phyloP scores from a whole-genome alignment of 169 alveolate species.

The Miamiensis avidus region DNA sequence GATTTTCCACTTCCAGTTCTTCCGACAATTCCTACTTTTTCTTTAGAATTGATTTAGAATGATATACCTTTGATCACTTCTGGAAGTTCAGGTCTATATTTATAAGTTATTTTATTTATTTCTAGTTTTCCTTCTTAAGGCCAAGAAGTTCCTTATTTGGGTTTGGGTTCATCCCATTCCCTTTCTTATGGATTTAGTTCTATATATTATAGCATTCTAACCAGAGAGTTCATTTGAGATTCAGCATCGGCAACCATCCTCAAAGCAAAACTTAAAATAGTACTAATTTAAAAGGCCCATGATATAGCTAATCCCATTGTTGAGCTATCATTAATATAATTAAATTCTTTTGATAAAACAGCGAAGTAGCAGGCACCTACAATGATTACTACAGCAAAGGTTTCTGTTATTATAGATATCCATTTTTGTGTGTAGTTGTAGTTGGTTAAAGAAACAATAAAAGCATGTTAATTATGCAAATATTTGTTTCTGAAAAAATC shows the following conservation, averaged over 20 bases:
- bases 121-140: constrained; percentile 34
- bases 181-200: constrained; percentile 41
- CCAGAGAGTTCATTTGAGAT: constrained; percentile 9
- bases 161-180: background rate
- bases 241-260: constrained; percentile 11
- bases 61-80: constrained; percentile 61
- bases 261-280: constrained; percentile 2
- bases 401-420: constrained; percentile 59
- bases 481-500: constrained; percentile 31
- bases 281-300: constrained; percentile 3
- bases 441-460: constrained; percentile 42
- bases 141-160: constrained; percentile 14
- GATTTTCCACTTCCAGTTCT: constrained; percentile 90
- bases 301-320: constrained; percentile 12
- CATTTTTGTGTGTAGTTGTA: constrained; percentile 52
- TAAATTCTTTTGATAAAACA: constrained; percentile 30
- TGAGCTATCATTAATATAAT: constrained; percentile 27
- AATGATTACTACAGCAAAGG: constrained; percentile 45
- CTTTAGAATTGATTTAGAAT: constrained; percentile 61
- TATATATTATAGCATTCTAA: constrained; percentile 22
- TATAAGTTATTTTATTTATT: constrained; percentile 43
- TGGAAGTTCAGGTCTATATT: constrained; percentile 66
- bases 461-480: constrained; percentile 35
- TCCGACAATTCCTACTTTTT: constrained; percentile 84
- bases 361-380: constrained; percentile 45